phyloP scores from a whole-genome alignment of 192 early-diverging fungal genomes.

The Diversispora epigaea region DNA sequence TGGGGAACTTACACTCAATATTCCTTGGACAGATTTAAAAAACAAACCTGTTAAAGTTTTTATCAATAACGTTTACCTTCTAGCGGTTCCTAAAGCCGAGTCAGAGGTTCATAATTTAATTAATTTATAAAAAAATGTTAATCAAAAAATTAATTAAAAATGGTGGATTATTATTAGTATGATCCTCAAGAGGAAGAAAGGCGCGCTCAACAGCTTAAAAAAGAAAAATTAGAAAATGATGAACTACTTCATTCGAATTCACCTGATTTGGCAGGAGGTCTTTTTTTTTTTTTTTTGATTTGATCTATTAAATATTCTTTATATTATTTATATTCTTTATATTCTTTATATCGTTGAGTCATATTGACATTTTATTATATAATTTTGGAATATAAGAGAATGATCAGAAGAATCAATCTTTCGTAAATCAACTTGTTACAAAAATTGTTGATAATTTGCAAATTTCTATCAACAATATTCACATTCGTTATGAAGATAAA shows the following conservation, averaged over 20 bases:
- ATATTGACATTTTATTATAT: neutral
- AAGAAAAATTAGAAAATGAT: slow-evolving; percentile 76
- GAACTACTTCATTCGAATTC: slow-evolving; percentile 57
- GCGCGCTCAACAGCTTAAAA: slow-evolving; percentile 75
- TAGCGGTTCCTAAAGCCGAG: slow-evolving; percentile 80
- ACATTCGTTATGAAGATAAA: slow-evolving; percentile 92
- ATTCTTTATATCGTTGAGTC: neutral
- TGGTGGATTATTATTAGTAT: slow-evolving; percentile 51
- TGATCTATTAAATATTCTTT: neutral
- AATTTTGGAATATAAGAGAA: slow-evolving; percentile 36
- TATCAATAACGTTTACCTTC: slow-evolving; percentile 85
- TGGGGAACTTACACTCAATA: slow-evolving; percentile 87
- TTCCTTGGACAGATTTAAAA: slow-evolving; percentile 97
- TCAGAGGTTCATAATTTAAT: slow-evolving; percentile 44
- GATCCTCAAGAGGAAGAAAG: slow-evolving; percentile 80
- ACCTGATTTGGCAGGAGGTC: slow-evolving; percentile 35
- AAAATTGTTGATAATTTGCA: slow-evolving; percentile 98
- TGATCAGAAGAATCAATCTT: slow-evolving; percentile 77
- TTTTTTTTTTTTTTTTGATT: too few relatives aligned
- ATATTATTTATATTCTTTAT: neutral
- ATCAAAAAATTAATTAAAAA: too few relatives aligned
- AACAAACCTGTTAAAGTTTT: slow-evolving; percentile 87
- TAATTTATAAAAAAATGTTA: too few relatives aligned
- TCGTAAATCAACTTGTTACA: slow-evolving; percentile 83
- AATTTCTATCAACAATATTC: slow-evolving; percentile 92